phyloP scores from a whole-genome alignment of 2,329 filamentous ascomycete genomes.

The Fusarium odoratissimum region DNA sequence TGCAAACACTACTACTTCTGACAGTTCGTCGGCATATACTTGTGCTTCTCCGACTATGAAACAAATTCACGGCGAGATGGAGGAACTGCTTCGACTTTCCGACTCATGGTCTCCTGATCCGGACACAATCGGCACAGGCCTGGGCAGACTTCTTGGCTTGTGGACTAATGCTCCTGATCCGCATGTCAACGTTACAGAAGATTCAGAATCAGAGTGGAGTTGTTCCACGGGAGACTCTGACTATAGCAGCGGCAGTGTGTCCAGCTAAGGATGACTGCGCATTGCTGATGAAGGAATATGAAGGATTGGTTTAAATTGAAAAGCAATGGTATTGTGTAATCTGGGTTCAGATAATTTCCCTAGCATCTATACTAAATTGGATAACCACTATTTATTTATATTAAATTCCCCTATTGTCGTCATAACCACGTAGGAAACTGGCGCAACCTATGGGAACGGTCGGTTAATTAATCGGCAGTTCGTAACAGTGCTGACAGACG shows the following conservation, averaged over 20 bases:
- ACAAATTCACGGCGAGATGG: fast-evolving
- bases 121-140: fast-evolving
- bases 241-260: background rate
- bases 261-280: fast-evolving
- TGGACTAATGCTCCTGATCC: background rate
- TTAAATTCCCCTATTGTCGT: fast-evolving
- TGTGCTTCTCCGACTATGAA: background rate
- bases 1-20: background rate
- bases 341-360: fast-evolving
- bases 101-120: background rate
- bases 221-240: background rate
- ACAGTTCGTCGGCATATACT: fast-evolving
- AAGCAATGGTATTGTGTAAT: fast-evolving
- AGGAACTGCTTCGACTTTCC: background rate
- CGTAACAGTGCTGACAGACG: too few species aligned
- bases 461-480: fast-evolving
- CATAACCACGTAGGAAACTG: background rate
- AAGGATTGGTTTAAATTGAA: background rate
- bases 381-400: background rate
- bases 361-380: background rate
- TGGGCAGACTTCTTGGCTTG: background rate
- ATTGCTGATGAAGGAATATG: fast-evolving
- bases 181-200: fast-evolving
- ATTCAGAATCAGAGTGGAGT: background rate
- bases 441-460: fast-evolving